Base-by-base conservation (phyloP, 345 rosid species). In the Lagerstroemia speciosa region DNA sequence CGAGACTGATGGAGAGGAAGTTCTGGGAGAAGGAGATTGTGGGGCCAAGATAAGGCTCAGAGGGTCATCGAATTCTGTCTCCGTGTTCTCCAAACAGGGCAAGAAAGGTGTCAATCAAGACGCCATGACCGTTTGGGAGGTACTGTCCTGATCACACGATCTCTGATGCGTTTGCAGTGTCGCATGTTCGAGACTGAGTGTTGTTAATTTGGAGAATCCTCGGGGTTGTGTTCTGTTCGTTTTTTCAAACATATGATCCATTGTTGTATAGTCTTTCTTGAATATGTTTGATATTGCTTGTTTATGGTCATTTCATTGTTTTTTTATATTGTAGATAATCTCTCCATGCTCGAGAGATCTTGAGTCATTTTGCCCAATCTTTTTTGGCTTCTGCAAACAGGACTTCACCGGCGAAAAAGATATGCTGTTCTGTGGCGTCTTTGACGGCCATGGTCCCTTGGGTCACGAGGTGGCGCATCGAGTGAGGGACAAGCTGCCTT, bases 111-210 rank as follows among this genome's bases (percentile, higher is more conserved):
- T 86, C 68, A 95, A 95, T 75, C 99, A 94, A 69, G 98, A 94
- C 68, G 82, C 98, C 72, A 82, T 94, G 92, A 84, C 90, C 22
- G 93, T 91, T 67, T 89, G 98, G 96, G 98, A 91, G 98, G 99
- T 94, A 88, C 8, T 45, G 19, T 12, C 32, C 22, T 22, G 9
- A 41, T 33, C 57, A 34, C 60, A 1, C 19, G 3, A 9, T 50
- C 58, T 20, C 15, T 1, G 37, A 36, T 36, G 30, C 57, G 8
- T 36, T 36, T 36, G 32, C 68, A 38, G 43, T 74, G 58, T 24
- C 64, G 45, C 29, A 33, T 41, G 17, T 34, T 5, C 41, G 20
- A 3, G n/a, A n/a, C n/a, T n/a, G n/a, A n/a, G n/a, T n/a, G n/a
- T n/a, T n/a, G n/a, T n/a, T n/a, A n/a, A n/a, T n/a, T n/a, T 9